Evolutionary conservation across 2,329 filamentous ascomycete species (phyloP), one percentile per base, ranked within the genome.

Genomic region (Aphanocladium album): DNA sequence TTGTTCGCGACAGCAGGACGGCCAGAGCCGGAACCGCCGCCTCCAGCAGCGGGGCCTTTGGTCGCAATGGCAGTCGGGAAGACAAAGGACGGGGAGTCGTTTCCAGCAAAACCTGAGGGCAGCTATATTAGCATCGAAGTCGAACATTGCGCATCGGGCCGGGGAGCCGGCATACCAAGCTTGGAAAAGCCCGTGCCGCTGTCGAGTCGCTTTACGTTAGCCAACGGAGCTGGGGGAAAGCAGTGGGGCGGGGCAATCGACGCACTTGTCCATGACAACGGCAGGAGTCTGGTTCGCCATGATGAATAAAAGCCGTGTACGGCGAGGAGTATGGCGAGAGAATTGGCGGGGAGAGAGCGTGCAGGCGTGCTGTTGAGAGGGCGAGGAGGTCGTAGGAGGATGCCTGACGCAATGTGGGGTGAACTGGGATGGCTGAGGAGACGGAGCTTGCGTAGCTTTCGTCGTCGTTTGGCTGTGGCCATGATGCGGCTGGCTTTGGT

Each of bases 221-320:
- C 67, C 50, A 50, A 58, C 43, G 49, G 19, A 35, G 49, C 9
- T 47, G 37, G 27, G 30, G 47, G 72, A 21, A 17, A 8, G 49
- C 16, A 49, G 49, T 37, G 49, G 50, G 39, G 57, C 68, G 69
- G 71, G 69, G 71, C 69, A 66, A 71, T 75, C 64, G 71, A 84
- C 91, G 80, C 89, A 97, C 95, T 99, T 99, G 95, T 99, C 95
- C 93, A 99, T 99, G 91, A 99, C 95, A 97, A 99, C 95, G 90
- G 95, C 95, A 72, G 95, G 95, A 75, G 95, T 98, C 87, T 98
- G 93, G 81, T 90, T 89, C 74, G 95, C 93, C 95, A 99, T 99
- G 69, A 62, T 69, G 69, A 66, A 56, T 60, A 57, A 60, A 63
- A 23, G 67, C 65, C 67, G 65, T 66, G 64, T 61, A 62, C 47